Base-by-base conservation (phyloP, 345 rosid species). In the Hibiscus trionum region DNA sequence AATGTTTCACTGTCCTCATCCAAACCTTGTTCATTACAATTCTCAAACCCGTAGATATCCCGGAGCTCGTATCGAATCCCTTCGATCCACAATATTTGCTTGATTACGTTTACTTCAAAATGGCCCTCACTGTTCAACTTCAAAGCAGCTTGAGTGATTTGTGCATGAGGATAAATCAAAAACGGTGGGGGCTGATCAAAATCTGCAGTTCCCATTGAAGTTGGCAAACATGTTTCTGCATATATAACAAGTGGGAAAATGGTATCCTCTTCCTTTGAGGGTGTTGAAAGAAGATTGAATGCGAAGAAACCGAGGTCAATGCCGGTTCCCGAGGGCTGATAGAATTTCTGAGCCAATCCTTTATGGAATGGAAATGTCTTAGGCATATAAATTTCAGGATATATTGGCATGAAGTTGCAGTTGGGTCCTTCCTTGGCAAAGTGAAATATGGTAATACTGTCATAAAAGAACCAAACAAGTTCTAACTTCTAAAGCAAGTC, bases 341-440 rank as follows among this genome's bases (percentile, higher is more conserved):
- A 63, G 72, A 86, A 86, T 58, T 62, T 86, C 63, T 80, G 83
- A 47, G 77, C 82, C 7, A 70, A 50, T 29, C 89, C 87, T 73
- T 80, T 77, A 77, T 80, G 75, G 71, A 86, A 84, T 1, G 82
- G 65, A 33, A 80, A 37, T 77, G 10, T 77, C 73, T 57, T 72
- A 2, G 85, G 77, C 42, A 7, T 74, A 68, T 72, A 70, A 21
- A 73, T 71, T 19, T 77, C 82, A 14, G 80, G 83, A 44, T 78
- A 70, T 10, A 61, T 16, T 31, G 85, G 83, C 29, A 53, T 70
- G 33, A 86, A 79, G 8, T 70, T 76, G 65, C 86, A 80, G 72
- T 79, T 76, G 4, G 66, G 35, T 62, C 77, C 89, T 78, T 83
- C 85, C 78, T 80, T 82, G 52, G 87, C 87, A 61, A 86, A 77